Evolutionary conservation across 805 yeast genomes (phyloP).

Genomic region (Kazachstania taianensis): DNA sequence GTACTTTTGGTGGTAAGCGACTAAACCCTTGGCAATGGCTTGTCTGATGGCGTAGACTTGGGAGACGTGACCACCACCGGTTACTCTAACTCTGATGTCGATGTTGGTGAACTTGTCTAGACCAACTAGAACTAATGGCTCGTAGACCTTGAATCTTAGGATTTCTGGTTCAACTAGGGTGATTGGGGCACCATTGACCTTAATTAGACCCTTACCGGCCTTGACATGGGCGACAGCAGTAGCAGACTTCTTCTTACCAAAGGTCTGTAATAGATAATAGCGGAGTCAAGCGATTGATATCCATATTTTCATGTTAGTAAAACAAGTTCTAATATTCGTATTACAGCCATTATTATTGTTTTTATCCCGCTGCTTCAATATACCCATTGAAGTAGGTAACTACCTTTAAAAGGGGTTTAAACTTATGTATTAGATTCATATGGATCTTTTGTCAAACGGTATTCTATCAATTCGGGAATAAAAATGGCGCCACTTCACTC

Average conservation of each 20-base stretch:
- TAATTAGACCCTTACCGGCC: slow-evolving; percentile 98
- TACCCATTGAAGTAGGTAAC: too few relatives aligned
- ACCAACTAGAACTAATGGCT: slow-evolving; percentile 96
- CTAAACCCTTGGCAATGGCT: slow-evolving; percentile 98
- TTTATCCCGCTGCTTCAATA: too few relatives aligned
- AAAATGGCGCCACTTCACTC: not conserved
- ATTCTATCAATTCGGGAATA: not conserved
- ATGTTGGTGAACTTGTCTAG: slow-evolving; percentile 97
- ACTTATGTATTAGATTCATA: too few relatives aligned
- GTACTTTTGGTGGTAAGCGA: slow-evolving; percentile 98
- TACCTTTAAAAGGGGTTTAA: too few relatives aligned
- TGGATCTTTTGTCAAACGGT: too few relatives aligned
- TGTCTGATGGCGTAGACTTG: slow-evolving; percentile 99
- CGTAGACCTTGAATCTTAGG: slow-evolving; percentile 99
- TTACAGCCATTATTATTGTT: too few relatives aligned
- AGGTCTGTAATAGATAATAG: slow-evolving; percentile 67
- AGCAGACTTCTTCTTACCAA: slow-evolving; percentile 99
- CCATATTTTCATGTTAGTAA: too few relatives aligned
- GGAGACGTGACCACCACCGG: slow-evolving; percentile 99
- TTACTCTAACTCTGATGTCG: slow-evolving; percentile 97
- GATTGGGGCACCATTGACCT: slow-evolving; percentile 99
- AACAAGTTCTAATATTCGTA: too few relatives aligned
- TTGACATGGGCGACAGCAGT: slow-evolving; percentile 99
- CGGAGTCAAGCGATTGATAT: too few relatives aligned
- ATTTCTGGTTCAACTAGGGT: slow-evolving; percentile 98